phyloP scores from a whole-genome alignment of 345 rosid genomes.

The Salix arbutifolia region DNA sequence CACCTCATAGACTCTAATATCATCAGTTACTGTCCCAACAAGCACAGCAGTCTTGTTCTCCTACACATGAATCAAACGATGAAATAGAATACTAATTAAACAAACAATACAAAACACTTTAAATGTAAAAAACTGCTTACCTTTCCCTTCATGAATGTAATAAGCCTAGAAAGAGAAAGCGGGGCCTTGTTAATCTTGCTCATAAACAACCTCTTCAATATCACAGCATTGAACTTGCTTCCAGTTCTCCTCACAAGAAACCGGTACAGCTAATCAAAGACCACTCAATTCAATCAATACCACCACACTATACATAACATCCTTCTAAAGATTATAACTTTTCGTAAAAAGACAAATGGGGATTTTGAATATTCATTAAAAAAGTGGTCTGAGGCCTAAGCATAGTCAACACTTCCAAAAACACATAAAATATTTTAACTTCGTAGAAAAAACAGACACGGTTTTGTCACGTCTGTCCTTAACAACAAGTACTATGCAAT shows the following conservation, averaged over 20 bases:
- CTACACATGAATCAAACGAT: constrained; percentile 24
- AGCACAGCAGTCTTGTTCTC: constrained; percentile 75
- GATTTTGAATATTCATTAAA: too few relatives aligned
- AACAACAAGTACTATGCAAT: background rate
- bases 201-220: constrained; percentile 92
- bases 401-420: background rate
- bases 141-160: constrained; percentile 63
- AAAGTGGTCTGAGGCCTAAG: background rate
- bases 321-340: background rate
- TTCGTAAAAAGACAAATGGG: background rate
- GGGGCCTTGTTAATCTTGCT: constrained; percentile 91
- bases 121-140: constrained; percentile 22
- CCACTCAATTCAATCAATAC: background rate
- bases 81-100: background rate
- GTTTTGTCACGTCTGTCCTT: background rate
- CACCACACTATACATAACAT: background rate
- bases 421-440: background rate
- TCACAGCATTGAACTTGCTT: constrained; percentile 89
- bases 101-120: background rate
- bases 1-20: constrained; percentile 71
- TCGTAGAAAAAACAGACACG: background rate
- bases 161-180: constrained; percentile 74
- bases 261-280: constrained; percentile 54
- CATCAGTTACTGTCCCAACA: constrained; percentile 83
- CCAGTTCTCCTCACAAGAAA: constrained; percentile 85